Percentiles rank a stretch among this genome's conserved stretches.
These are phyloP conservation scores for Tulasnella sp. DNA, from an alignment of 768 basidiomycete species.

Conservation along the genomic window DNA sequence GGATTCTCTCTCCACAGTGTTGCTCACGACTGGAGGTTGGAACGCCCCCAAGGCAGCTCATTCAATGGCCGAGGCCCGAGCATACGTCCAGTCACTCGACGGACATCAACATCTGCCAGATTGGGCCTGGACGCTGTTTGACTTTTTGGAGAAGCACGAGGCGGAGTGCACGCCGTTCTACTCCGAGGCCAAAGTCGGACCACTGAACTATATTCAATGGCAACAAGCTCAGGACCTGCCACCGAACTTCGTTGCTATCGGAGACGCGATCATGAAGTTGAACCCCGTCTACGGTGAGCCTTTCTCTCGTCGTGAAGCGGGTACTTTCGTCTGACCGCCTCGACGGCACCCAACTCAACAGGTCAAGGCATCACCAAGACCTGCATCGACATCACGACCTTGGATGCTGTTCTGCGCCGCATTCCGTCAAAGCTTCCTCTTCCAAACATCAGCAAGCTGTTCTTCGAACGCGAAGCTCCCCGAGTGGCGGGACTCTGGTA, in stretches of 20 bases:
- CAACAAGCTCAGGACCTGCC: constrained; percentile 43
- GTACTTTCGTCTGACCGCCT: neutral
- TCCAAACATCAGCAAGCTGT: constrained; percentile 22
- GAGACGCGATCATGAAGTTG: constrained; percentile 46
- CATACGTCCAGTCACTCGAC: constrained; percentile 2
- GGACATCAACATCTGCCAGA: constrained; percentile 10
- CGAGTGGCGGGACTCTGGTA: constrained; percentile 3
- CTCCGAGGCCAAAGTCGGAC: constrained; percentile 37
- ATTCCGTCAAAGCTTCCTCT: neutral
- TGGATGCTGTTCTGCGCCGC: constrained; percentile 11
- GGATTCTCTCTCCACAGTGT: neutral
- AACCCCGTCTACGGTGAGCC: constrained; percentile 39
- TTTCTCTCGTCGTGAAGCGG: neutral
- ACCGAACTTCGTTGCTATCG: constrained; percentile 45
- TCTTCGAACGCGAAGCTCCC: neutral
- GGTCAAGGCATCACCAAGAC: constrained; percentile 22
- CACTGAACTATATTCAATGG: constrained; percentile 42
- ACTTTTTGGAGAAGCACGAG: constrained; percentile 42
- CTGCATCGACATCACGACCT: neutral
- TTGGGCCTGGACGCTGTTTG: constrained; percentile 41
- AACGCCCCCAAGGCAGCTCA: neutral
- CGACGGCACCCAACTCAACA: neutral
- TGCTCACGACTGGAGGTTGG: constrained; percentile 25
- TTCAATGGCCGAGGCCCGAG: constrained; percentile 4
- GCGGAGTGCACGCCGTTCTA: constrained; percentile 30